phyloP scores from a whole-genome alignment of 1,139 yeast species.

The Chernovozyma sophiae-reginae region DNA sequence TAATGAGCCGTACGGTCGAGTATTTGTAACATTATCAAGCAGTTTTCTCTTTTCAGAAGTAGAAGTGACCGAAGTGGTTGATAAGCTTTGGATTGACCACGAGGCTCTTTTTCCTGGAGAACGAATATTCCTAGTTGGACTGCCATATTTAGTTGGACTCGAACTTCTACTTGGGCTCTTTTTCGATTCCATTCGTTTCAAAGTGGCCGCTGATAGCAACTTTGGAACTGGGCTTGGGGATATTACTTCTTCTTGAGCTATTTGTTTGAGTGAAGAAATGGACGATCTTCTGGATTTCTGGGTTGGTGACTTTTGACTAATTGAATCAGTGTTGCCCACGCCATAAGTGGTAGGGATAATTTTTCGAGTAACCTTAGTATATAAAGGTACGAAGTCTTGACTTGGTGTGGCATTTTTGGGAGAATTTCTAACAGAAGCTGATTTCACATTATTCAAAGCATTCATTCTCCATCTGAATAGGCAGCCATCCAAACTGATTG shows the following conservation, averaged over 20 bases:
- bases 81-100: too few relatives aligned
- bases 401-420: not conserved
- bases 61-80: not conserved
- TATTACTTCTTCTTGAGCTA: conserved; percentile 1
- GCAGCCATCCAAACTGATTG: conserved; percentile 51
- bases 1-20: not conserved
- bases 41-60: conserved; percentile 1
- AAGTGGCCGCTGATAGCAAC: conserved; percentile 27
- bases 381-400: conserved; percentile 13
- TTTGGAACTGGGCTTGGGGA: conserved; percentile 16
- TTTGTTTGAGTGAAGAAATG: too few relatives aligned
- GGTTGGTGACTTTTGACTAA: conserved; percentile 9
- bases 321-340: not conserved
- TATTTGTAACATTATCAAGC: conserved; percentile 4
- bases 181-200: conserved; percentile 28
- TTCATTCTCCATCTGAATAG: conserved; percentile 41
- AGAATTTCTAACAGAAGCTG: not conserved
- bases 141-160: not conserved
- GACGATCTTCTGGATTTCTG: conserved; percentile 7
- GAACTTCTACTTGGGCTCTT: not conserved
- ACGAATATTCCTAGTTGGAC: not conserved
- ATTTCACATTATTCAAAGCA: not conserved
- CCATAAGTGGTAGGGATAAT: conserved; percentile 21
- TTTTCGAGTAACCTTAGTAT: conserved; percentile 31
- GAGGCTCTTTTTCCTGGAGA: not conserved